A percentile compares a stretch with the other conserved stretches of the same genome.
These are phyloP conservation scores for Panellus pusillus DNA, from an alignment of 768 basidiomycete genomes.

Conservation along the genomic window DNA sequence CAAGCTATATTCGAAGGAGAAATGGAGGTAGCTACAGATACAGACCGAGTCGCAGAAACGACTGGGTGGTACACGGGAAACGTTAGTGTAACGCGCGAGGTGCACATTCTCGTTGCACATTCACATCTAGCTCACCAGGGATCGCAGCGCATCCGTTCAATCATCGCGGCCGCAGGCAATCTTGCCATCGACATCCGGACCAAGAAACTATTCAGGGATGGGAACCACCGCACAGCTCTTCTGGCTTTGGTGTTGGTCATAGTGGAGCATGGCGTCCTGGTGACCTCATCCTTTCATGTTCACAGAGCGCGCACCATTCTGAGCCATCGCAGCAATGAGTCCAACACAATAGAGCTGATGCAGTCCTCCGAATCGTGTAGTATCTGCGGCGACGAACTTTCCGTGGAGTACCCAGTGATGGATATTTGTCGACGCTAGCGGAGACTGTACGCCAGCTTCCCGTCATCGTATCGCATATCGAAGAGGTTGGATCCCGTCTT, in stretches of 20 bases:
- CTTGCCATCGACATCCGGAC: too few relatives aligned
- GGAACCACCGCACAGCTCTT: too few relatives aligned
- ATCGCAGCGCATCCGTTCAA: too few relatives aligned
- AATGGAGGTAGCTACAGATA: not conserved
- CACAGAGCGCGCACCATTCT: slow-evolving; percentile 18
- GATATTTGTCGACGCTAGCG: slow-evolving; percentile 6
- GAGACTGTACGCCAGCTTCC: slow-evolving; percentile 15
- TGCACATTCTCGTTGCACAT: slow-evolving; percentile 1
- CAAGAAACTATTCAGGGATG: too few relatives aligned
- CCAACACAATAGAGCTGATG: slow-evolving; percentile 8
- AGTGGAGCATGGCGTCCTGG: too few relatives aligned
- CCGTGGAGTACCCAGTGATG: not conserved
- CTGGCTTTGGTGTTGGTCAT: too few relatives aligned
- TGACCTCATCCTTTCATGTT: slow-evolving; percentile 12
- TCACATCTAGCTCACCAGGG: not conserved
- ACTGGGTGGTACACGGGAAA: not conserved
- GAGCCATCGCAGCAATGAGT: slow-evolving; percentile 20
- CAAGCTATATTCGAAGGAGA: not conserved
- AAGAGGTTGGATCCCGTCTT: slow-evolving; percentile 5
- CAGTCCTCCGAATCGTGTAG: not conserved
- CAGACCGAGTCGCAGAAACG: not conserved
- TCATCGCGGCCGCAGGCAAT: too few relatives aligned
- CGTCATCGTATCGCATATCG: slow-evolving; percentile 10
- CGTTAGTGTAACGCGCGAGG: not conserved
- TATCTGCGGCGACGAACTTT: slow-evolving; percentile 12